Base-by-base conservation (phyloP, 2,329 filamentous ascomycete species). In the Aspergillus sergii region DNA sequence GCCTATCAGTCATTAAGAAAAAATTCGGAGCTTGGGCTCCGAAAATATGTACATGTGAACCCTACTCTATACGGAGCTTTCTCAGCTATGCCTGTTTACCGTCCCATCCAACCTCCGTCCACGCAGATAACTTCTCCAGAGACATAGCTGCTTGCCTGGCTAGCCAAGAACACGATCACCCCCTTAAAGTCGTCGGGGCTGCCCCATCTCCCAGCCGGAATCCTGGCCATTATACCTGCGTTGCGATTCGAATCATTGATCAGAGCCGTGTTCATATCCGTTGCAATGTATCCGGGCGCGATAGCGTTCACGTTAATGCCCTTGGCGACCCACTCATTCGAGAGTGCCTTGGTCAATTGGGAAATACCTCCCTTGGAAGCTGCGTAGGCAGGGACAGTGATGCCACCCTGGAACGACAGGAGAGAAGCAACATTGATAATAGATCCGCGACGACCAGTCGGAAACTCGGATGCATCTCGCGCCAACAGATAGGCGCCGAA, bases 41-140 rank as follows among this genome's bases (percentile, higher is more conserved):
- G 46, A 39, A 56, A 34, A 19, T 60, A 51, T 36, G 36, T 55
- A 51, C 46, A 50, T n/a, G 23, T 50, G 46, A 50, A 50, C 26
- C 21, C 48, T 32, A 51, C 34, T 32, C 48, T 19, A 51, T 34
- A 19, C 19, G 10, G 23, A 50, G 23, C 26, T 48, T 32, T 50
- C 21, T 30, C 32, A 36, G 28, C 10, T 19, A 32, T n/a, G 9
- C n/a, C 39, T 21, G 32, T 46, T 61, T 82, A 96, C 82, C 92
- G 84, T 2, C 91, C 93, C 93, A 96, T 96, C 93, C 92, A 97
- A 12, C 93, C 93, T 9, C 93, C 93, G 78, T 97, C 94, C 54
- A 97, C 91, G 30, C 91, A 89, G 69, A 97, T 74, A 6, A 93
- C 83, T 78, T 96, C 91, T 0, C 93, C 93, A 68, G 86, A 92